These are phyloP conservation scores for Iris pallida DNA, from an alignment of 116 monocot genomes.

Conservation along the genomic window DNA sequence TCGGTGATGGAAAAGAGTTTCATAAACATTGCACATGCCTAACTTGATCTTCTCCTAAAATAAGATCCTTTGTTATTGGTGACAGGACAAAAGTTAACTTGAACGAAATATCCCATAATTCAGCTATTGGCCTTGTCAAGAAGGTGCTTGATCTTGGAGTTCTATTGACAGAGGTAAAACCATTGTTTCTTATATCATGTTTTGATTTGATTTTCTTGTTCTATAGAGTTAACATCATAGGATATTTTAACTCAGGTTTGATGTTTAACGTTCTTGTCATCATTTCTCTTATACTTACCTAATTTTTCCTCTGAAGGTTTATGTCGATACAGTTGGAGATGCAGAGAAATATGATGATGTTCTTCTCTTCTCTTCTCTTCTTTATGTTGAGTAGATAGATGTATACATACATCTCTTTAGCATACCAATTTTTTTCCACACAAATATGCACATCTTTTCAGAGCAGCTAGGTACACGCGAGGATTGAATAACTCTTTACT, in stretches of 20 bases:
- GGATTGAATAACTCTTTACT: no score
- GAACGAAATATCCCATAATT: conserved; percentile 97
- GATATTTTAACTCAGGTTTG: no score
- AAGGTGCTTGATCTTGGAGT: conserved; percentile 81
- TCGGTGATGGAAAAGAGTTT: conserved; percentile 8
- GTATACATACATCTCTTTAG: no score
- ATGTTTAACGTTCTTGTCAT: not conserved
- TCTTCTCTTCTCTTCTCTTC: no score
- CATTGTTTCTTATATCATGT: not conserved
- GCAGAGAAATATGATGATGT: no score
- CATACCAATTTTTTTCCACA: no score
- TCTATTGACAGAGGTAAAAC: conserved; percentile 74
- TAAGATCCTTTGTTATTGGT: conserved; percentile 1
- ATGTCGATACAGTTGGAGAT: conserved; percentile 98
- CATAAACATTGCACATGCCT: not conserved
- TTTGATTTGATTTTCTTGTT: not conserved
- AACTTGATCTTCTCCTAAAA: not conserved
- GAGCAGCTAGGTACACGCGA: no score
- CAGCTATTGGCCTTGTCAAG: conserved; percentile 91
- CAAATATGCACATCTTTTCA: no score
- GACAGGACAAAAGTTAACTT: conserved; percentile 82
- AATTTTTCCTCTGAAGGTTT: conserved; percentile 49
- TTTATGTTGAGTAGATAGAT: no score
- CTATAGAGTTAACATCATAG: not conserved
- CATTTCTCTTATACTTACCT: not conserved